Base-by-base conservation (phyloP, 352 stramenopile species). In the Pseudoperonospora humuli region DNA sequence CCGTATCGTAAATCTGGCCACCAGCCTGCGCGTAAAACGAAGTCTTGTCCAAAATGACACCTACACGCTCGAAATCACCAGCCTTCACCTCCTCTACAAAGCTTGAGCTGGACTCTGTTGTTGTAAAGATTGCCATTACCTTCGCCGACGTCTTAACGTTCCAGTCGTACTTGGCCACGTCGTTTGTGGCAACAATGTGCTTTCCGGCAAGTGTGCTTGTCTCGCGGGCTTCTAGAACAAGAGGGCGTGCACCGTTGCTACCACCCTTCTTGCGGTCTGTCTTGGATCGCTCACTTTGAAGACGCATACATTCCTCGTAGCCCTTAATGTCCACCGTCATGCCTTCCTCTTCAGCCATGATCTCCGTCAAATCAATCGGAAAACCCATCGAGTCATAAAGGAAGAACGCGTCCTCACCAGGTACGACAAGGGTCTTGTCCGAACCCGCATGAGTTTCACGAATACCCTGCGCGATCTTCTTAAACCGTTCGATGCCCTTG, bases 341-440 rank as follows among this genome's bases (percentile, higher is more conserved):
- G 7, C 87, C 92, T 35, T 91, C 67, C 57, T 98, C 93, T 67
- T 97, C 94, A 5, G 87, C 91, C 93, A 98, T 98, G 57, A 97
- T 87, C 61, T 98, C 81, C 9, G 97, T 99, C 56, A 99, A 77
- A 66, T 99, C 97, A 37, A 99, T 75, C 5, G 97, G 97, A 74
- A 99, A 99, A 38, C 96, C 97, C 66, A 99, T 89, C 17, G 96
- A 98, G 57, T 98, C 95, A 67, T 99, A 99, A 14, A 99, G 62
- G 61, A 98, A 98, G 73, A 99, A 99, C 3, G 95, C 96, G 39
- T 98, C 89, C 31, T 84, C 74, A 15, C 91, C 95, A n/a, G 87
- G 75, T 45, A 98, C 92, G 7, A 97, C 75, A 17, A 80, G 75
- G 11, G 64, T 51, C 34, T 70, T 67, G 35, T 78, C 44, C 5